phyloP scores from a whole-genome alignment of 208 protist species.

The Sergeia podlipaevii region DNA sequence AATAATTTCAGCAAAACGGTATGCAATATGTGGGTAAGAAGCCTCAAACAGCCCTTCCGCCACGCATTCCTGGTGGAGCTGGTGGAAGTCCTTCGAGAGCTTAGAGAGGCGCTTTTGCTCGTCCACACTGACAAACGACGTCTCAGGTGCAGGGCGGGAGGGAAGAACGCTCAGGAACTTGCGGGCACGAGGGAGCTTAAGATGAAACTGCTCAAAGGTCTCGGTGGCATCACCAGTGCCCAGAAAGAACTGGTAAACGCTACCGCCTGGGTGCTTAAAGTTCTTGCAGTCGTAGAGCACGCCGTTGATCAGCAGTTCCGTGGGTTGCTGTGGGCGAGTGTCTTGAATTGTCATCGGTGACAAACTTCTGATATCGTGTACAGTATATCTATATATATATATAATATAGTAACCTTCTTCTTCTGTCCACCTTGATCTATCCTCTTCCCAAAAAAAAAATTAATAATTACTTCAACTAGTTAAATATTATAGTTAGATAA shows the following conservation, averaged over 20 bases:
- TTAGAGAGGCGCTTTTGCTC: constrained; percentile 45
- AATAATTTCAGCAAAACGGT: constrained; percentile 57
- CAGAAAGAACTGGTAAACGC: constrained; percentile 52
- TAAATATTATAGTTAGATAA: too few relatives aligned
- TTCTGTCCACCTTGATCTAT: too few relatives aligned
- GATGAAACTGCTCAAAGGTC: constrained; percentile 62
- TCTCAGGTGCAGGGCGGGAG: constrained; percentile 27
- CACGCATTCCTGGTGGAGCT: constrained; percentile 33
- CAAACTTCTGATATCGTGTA: too few relatives aligned
- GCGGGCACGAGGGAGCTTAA: constrained; percentile 40
- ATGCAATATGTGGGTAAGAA: constrained; percentile 43
- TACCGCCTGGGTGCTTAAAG: constrained; percentile 67
- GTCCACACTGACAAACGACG: constrained; percentile 11
- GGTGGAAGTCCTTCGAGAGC: constrained; percentile 50
- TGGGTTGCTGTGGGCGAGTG: constrained; percentile 22
- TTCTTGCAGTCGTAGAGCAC: constrained; percentile 58
- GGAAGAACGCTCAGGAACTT: constrained; percentile 49
- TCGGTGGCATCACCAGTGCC: constrained; percentile 64
- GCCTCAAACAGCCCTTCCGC: constrained; percentile 61
- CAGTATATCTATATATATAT: neutral
- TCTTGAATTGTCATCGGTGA: neutral
- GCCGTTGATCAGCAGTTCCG: constrained; percentile 65
- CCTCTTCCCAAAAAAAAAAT: too few relatives aligned
- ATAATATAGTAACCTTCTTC: too few relatives aligned
- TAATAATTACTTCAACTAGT: too few relatives aligned